Percentiles rank a stretch among this genome's conserved stretches.
These are phyloP conservation scores for Krasilnikovozyma curviuscula DNA, from an alignment of 768 basidiomycete genomes.

Conservation along the genomic window DNA sequence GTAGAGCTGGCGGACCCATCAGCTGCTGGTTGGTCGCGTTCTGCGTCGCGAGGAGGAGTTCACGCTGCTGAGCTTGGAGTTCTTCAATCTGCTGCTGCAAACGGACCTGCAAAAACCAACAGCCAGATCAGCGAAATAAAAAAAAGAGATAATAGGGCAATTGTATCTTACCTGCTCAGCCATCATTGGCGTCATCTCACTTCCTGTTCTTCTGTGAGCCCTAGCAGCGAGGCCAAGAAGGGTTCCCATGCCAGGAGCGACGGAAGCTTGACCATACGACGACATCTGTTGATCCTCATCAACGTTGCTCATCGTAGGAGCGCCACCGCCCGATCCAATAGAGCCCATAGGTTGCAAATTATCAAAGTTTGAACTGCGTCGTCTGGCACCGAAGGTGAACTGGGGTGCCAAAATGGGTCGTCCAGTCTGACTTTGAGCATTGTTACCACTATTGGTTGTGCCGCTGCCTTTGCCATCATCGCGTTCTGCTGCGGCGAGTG, in stretches of 20 bases:
- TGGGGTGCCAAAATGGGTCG: constrained; percentile 77
- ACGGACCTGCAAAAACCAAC: constrained; percentile 16
- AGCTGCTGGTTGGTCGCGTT: background rate
- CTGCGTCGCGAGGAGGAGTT: constrained; percentile 19
- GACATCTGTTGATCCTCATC: background rate
- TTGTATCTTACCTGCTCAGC: constrained; percentile 79
- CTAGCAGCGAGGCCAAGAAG: constrained; percentile 23
- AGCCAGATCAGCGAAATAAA: constrained; percentile 3
- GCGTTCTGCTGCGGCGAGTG: constrained; percentile 44
- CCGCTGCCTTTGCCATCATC: constrained; percentile 32
- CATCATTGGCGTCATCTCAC: constrained; percentile 51
- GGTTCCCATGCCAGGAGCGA: constrained; percentile 22
- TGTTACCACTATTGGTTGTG: constrained; percentile 14
- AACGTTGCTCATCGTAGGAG: constrained; percentile 28
- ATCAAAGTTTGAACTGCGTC: constrained; percentile 33
- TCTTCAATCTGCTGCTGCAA: constrained; percentile 27
- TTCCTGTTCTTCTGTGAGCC: constrained; percentile 28
- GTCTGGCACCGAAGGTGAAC: constrained; percentile 67
- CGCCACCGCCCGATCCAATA: constrained; percentile 63
- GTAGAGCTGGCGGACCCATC: background rate
- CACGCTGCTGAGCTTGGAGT: constrained; percentile 25
- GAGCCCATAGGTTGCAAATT: constrained; percentile 52
- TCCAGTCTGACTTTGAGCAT: constrained; percentile 34
- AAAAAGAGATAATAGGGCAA: background rate
- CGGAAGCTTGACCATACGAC: background rate